Conservation (phyloP, 176 grass and related monocot species). For the Oryza rufipogon region DNA sequence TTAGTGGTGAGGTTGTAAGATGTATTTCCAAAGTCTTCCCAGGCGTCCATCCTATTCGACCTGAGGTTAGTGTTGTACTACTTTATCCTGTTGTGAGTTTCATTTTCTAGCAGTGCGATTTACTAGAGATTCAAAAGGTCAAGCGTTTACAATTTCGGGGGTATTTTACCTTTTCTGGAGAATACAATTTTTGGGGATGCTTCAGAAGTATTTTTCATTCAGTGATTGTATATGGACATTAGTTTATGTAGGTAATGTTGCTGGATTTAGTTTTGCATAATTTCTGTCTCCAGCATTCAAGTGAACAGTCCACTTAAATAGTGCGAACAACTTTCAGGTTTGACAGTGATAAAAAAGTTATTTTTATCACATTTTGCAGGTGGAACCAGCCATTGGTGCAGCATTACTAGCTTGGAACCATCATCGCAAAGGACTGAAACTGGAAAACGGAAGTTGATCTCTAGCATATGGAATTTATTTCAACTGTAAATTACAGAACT, state of each 20-base stretch:
- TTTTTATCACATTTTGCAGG: constrained; percentile 46
- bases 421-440: constrained; percentile 48
- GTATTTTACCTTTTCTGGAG: neutral
- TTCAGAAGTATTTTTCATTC: neutral
- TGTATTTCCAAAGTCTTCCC: constrained; percentile 82
- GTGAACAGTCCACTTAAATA: neutral
- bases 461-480: neutral
- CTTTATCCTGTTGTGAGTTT: constrained; percentile 24
- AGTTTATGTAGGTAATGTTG: neutral
- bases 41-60: constrained; percentile 69
- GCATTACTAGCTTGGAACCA: constrained; percentile 77
- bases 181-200: too few relatives aligned
- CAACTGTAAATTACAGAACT: constrained; percentile 36
- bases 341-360: constrained; percentile 2
- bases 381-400: constrained; percentile 89
- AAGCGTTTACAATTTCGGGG: neutral
- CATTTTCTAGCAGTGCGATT: constrained; percentile 22
- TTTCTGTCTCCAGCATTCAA: neutral
- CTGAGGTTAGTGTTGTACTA: constrained; percentile 63
- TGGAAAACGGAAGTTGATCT: constrained; percentile 57
- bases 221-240: neutral
- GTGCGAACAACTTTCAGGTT: neutral
- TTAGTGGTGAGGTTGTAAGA: constrained; percentile 76
- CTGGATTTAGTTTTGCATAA: neutral
- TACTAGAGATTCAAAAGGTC: neutral